Percentiles rank a stretch among this genome's conserved stretches.
phyloP scores from a whole-genome alignment of 345 rosid genomes.

The Chamaenerion angustifolium region DNA sequence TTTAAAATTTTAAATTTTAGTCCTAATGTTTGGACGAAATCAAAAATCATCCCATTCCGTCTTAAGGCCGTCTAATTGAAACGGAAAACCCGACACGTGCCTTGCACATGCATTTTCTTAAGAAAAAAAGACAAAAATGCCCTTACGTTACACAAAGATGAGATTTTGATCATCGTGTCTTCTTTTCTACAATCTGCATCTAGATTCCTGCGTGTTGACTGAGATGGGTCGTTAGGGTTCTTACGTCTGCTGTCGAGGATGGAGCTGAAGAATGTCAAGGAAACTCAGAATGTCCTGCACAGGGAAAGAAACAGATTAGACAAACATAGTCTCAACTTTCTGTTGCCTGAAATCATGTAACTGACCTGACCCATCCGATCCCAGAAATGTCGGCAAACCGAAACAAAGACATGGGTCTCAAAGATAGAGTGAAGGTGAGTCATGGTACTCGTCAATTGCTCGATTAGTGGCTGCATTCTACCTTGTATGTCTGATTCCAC shows the following conservation, averaged over 20 bases:
- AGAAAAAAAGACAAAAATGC: no score
- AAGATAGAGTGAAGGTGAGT: slow-evolving; percentile 65
- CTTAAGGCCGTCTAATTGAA: no score
- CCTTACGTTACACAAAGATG: no score
- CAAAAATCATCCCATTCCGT: no score
- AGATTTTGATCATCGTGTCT: no score
- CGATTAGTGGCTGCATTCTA: slow-evolving; percentile 74
- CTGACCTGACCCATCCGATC: slow-evolving; percentile 91
- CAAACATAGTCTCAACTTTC: neutral
- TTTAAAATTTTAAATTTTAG: no score
- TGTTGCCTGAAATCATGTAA: neutral
- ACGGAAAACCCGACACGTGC: no score
- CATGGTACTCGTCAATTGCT: slow-evolving; percentile 58
- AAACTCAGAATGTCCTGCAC: slow-evolving; percentile 69
- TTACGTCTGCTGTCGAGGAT: slow-evolving; percentile 8
- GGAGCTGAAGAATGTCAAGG: slow-evolving; percentile 71
- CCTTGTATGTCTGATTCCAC: slow-evolving; percentile 62
- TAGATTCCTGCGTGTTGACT: no score
- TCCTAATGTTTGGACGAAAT: no score
- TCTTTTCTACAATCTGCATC: no score
- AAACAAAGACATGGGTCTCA: slow-evolving; percentile 67
- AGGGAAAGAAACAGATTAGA: neutral
- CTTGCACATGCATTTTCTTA: no score
- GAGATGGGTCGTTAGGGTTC: slow-evolving; percentile 2
- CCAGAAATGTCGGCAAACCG: slow-evolving; percentile 84